phyloP scores from a whole-genome alignment of 306 rosid species.

The Pachyrhizus erosus region DNA sequence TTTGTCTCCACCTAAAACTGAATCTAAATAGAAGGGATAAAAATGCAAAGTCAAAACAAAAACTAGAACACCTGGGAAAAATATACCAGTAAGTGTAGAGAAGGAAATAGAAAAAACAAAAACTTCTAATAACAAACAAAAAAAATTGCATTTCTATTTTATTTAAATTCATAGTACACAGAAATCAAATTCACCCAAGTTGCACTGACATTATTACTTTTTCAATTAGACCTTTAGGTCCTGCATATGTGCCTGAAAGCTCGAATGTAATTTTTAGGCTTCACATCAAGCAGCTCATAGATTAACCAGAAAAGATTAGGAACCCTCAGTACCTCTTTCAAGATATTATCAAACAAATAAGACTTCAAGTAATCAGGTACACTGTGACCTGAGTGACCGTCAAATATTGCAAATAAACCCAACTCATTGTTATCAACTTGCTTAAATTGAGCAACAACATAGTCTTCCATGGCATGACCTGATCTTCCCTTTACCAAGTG shows the following conservation, averaged over 20 bases:
- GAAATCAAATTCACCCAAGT: slow-evolving; percentile 27
- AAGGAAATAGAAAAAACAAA: neutral
- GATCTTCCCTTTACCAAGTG: slow-evolving; percentile 90
- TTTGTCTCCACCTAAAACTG: neutral
- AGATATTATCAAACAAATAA: slow-evolving; percentile 79
- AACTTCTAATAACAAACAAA: neutral
- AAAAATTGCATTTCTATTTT: neutral
- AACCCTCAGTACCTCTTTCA: slow-evolving; percentile 69
- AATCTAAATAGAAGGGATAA: slow-evolving; percentile 10
- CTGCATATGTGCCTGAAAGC: neutral
- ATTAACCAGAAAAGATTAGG: neutral
- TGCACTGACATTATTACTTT: neutral
- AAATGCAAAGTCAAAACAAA: neutral
- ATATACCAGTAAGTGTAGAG: neutral
- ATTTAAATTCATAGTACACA: neutral
- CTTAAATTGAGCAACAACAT: slow-evolving; percentile 82
- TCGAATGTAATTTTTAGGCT: neutral
- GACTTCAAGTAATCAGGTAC: slow-evolving; percentile 76
- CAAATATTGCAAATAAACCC: slow-evolving; percentile 93
- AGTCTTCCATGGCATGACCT: slow-evolving; percentile 88
- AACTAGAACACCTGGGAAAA: neutral
- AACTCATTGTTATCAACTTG: slow-evolving; percentile 76
- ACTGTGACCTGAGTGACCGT: slow-evolving; percentile 88
- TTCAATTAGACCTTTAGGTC: slow-evolving; percentile 9
- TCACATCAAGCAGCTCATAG: neutral